phyloP scores from a whole-genome alignment of 208 protist species.

The Herpetomonas muscarum region DNA sequence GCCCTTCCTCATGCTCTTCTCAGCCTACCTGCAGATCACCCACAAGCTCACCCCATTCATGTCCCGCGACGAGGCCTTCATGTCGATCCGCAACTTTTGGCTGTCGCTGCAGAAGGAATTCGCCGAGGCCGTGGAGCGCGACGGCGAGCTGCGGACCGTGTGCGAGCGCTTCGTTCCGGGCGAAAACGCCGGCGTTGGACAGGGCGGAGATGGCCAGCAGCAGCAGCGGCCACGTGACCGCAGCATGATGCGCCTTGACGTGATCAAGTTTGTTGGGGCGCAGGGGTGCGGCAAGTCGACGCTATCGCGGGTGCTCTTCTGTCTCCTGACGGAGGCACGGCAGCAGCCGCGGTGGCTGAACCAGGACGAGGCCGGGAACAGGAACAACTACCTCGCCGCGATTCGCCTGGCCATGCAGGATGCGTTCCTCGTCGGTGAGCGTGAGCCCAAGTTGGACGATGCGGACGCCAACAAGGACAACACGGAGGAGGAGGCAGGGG shows the following conservation, averaged over 20 bases:
- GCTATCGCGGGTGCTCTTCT: conserved; percentile 39
- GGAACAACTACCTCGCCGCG: conserved; percentile 32
- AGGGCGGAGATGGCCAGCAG: conserved; percentile 14
- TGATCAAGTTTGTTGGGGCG: conserved; percentile 56
- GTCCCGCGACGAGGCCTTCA: conserved; percentile 14
- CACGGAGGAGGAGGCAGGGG: too few relatives aligned
- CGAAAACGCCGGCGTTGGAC: conserved; percentile 6
- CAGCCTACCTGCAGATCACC: conserved; percentile 43
- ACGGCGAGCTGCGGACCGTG: conserved; percentile 18
- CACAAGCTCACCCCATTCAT: conserved; percentile 20
- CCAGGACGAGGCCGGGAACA: conserved; percentile 56
- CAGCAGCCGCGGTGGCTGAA: conserved; percentile 55
- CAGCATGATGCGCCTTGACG: conserved; percentile 16
- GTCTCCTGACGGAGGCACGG: conserved; percentile 24
- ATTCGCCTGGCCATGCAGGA: conserved; percentile 20
- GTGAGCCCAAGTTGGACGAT: neutral
- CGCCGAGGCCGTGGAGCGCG: conserved; percentile 12
- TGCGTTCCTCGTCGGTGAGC: neutral
- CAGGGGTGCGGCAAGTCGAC: conserved; percentile 72
- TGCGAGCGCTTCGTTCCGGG: conserved; percentile 30
- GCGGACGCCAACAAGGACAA: neutral
- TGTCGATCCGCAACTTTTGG: conserved; percentile 27
- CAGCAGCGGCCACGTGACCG: neutral
- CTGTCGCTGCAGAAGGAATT: conserved; percentile 32
- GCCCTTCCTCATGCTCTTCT: conserved; percentile 39